These are phyloP conservation scores for Selaginella tamariscina DNA, from an alignment of 75 land plant genomes.

Conservation along the genomic window DNA sequence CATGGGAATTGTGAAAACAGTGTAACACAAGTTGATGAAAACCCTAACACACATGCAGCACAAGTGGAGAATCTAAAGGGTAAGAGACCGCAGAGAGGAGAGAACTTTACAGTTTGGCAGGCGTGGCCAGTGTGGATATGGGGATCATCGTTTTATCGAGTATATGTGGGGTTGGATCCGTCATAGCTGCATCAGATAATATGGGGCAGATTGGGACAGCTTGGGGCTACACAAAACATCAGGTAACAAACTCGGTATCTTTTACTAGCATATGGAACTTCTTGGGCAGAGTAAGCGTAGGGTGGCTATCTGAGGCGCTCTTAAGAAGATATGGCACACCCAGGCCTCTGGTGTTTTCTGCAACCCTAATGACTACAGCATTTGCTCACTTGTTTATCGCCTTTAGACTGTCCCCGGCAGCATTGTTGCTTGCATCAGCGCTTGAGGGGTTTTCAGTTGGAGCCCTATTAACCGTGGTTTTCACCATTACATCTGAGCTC, in stretches of 20 bases:
- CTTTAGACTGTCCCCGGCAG: conserved; percentile 8
- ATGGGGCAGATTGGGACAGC: conserved; percentile 4
- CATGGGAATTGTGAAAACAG: too few species aligned
- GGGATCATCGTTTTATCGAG: not conserved
- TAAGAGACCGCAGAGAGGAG: conserved; percentile 11
- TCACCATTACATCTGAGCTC: conserved; percentile 54
- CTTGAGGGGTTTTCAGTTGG: conserved; percentile 55
- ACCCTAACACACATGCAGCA: too few species aligned
- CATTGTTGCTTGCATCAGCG: conserved; percentile 35
- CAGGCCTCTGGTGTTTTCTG: not conserved
- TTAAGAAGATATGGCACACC: not conserved
- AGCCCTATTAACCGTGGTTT: conserved; percentile 41
- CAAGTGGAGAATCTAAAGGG: too few species aligned
- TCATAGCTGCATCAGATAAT: not conserved
- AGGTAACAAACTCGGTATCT: not conserved
- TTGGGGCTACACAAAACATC: not conserved
- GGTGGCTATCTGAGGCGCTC: not conserved
- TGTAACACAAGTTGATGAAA: too few species aligned
- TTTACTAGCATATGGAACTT: conserved; percentile 11
- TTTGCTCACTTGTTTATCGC: not conserved
- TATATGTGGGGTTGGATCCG: not conserved
- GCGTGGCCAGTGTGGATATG: conserved; percentile 1
- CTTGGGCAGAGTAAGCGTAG: conserved; percentile 8
- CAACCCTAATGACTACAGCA: not conserved
- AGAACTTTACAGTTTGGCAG: not conserved